phyloP scores from a whole-genome alignment of 495 filamentous ascomycete species.

The Aspergillus baeticus region DNA sequence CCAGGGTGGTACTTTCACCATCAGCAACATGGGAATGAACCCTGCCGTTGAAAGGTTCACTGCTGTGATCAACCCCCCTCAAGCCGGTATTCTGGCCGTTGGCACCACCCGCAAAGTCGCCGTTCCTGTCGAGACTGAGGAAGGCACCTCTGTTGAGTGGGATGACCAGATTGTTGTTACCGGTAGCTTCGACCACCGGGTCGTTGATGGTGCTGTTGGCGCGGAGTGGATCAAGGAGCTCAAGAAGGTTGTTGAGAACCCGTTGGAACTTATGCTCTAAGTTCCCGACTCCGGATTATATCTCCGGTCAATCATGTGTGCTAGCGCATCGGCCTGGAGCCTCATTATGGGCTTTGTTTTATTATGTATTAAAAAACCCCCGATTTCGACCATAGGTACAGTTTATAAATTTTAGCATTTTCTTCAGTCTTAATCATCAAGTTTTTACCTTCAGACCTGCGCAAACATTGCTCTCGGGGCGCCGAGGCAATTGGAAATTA shows the following conservation, averaged over 20 bases:
- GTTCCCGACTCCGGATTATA: conserved; percentile 4
- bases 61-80: conserved; percentile 99
- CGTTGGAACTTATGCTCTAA: conserved; percentile 88
- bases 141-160: conserved; percentile 82
- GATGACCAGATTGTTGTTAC: conserved; percentile 96
- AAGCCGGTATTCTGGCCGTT: conserved; percentile 93
- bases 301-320: conserved; percentile 6
- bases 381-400: conserved; percentile 26
- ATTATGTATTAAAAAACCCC: conserved; percentile 49
- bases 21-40: conserved; percentile 99
- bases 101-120: conserved; percentile 95
- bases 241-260: conserved; percentile 97
- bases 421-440: conserved; percentile 15
- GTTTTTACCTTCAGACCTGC: too few relatives aligned
- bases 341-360: conserved; percentile 25
- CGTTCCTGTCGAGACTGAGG: conserved; percentile 78
- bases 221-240: conserved; percentile 96
- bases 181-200: conserved; percentile 96
- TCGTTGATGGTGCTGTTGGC: conserved; percentile 89
- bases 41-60: conserved; percentile 93
- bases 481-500: too few relatives aligned
- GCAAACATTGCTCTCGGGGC: too few relatives aligned
- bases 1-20: conserved; percentile 98
- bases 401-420: conserved; percentile 40
- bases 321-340: conserved; percentile 20